phyloP scores from a whole-genome alignment of 148 eudicot species.

The Rhododendron mucronatum region DNA sequence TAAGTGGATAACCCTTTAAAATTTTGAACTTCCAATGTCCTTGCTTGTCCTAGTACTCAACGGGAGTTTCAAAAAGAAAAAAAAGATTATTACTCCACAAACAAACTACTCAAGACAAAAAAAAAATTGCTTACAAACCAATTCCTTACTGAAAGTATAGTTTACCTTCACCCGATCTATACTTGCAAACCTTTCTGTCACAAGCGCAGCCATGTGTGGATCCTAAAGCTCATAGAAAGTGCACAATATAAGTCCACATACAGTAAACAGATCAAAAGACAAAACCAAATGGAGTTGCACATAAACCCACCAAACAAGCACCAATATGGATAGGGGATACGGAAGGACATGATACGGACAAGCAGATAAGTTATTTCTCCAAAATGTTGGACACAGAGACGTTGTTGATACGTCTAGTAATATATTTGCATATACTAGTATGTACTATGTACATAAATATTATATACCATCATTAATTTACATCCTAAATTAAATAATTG shows the following conservation, averaged over 20 bases:
- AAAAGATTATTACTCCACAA: background rate
- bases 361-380: background rate
- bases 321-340: background rate
- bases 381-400: background rate
- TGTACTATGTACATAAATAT: background rate
- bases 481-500: background rate
- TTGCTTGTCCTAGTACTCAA: background rate
- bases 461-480: background rate
- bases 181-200: slow-evolving; percentile 63
- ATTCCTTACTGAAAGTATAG: background rate
- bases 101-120: background rate
- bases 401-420: background rate
- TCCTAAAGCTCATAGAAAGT: slow-evolving; percentile 46
- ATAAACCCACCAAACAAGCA: background rate
- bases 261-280: background rate
- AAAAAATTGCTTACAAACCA: background rate
- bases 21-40: background rate
- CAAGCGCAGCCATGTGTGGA: slow-evolving; percentile 80
- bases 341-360: background rate
- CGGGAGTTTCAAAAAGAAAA: background rate
- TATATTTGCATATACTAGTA: background rate
- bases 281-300: background rate
- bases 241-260: slow-evolving; percentile 4
- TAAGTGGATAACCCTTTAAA: background rate
- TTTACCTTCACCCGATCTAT: slow-evolving; percentile 54